Evolutionary conservation across 2,329 filamentous ascomycete species (phyloP), one percentile per base, ranked within the genome.

Genomic region (Thermoascus crustaceus): DNA sequence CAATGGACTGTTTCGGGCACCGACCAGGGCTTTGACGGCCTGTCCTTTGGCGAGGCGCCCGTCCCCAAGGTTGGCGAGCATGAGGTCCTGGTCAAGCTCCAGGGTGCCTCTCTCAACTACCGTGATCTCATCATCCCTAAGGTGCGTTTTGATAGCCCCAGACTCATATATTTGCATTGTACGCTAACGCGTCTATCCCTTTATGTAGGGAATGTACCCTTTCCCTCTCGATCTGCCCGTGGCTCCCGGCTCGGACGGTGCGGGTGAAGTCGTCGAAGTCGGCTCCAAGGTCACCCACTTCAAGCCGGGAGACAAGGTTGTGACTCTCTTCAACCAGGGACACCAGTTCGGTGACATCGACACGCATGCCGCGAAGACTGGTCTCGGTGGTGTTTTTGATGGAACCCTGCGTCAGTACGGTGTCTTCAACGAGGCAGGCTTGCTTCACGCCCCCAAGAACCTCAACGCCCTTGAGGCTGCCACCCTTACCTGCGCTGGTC

Each of bases 41-140:
- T 86, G 24, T 58, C 68, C 48, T 72, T 74, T 47, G 61, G 70
- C 40, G 64, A 70, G 31, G 68, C 61, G 0, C 49, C 69, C 1
- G 51, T 85, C 2, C 77, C 80, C 9, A 60, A 75, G 44, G 52
- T 81, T 1, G 81, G 81, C 30, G 80, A 85, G 36, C 73, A 74
- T 42, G 77, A 88, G 17, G 80, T 86, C 4, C 69, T 88, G 21
- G 76, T 88, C 47, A 82, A 80, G 58, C 67, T 72, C 2, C 49
- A 65, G n/a, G 68, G 62, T 3, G 68, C 64, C 1, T 67, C 66
- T 8, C 50, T 73, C 33, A 72, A 72, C 41, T 71, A 70, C 39
- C 58, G 69, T 16, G 69, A 72, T 20, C 46, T 72, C 6, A 55
- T 61, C 10, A 69, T 72, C 33, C 60, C 64, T 0, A 55, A 63